Evolutionary conservation across 2,329 filamentous ascomycete species (phyloP), one percentile per base, ranked within the genome.

Genomic region (Diatrype stigma): DNA sequence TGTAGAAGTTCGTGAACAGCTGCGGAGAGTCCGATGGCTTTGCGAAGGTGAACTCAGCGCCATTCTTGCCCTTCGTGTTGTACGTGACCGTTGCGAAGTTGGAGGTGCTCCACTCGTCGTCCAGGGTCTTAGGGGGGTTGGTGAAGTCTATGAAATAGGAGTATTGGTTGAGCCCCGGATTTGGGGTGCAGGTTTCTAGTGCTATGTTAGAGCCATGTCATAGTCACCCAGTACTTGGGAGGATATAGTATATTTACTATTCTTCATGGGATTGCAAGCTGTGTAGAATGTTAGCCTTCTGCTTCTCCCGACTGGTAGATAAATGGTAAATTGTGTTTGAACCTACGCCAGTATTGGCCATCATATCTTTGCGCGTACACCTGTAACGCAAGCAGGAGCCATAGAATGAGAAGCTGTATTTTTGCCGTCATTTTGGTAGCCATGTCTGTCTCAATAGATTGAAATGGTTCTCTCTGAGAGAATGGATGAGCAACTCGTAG

Each of bases 71-170:
- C 30, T 54, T 51, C 17, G 49, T 49, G 42, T 56, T 56, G 48
- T 54, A 59, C 14, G 48, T 57, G 42, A 59, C 45, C 19, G 40
- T 55, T 32, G 51, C 53, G 38, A 53, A 59, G 45, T 59, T 53
- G 3, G 57, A 57, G 2, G 51, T 54, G 40, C 47, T 56, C 57
- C 55, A 59, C 38, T 57, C 45, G 10, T 50, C 30, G 1, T 28
- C 17, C 11, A 51, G 35, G 8, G 49, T 34, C 16, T 50, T 16
- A 2, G 49, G 42, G 17, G 48, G 49, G 12, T 54, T 50, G n/a
- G 51, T 56, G 35, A 59, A 59, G 50, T 59, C 57, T 19, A 59
- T 57, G 42, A 35, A 55, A 45, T 58, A 59, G 26, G 48, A 35
- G 16, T 46, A 53, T 40, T 53, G 47, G 28, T 53, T 46, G 4